Evolutionary conservation across 345 rosid genomes (phyloP), one percentile per base, ranked within the genome.

Genomic region (Dimocarpus longan): DNA sequence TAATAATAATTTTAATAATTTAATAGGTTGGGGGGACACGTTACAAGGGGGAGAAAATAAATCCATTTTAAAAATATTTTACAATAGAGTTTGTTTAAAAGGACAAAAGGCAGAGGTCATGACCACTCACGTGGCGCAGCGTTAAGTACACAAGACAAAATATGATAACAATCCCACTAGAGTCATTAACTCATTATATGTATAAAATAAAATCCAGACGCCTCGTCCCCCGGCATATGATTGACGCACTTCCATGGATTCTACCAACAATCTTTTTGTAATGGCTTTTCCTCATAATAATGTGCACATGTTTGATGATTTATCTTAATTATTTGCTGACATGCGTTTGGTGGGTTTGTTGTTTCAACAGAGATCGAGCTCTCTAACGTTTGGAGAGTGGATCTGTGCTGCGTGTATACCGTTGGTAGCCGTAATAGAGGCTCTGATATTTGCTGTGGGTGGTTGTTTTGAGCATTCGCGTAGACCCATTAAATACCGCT

Each of bases 391-490:
- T 4, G 93, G 94, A 7, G 97, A 95, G 80, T 74, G 86, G 84
- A 81, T 95, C 82, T 93, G 97, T 71, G 80, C 88, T 21, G 91
- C 83, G 42, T 86, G 90, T 79, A 72, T 90, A 32, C 98, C 97
- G 26, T 66, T 92, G 21, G 44, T 87, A 1, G 92, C 88, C 19
- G 32, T 91, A 32, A 18, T 91, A 16, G 95, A 95, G 74, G 66
- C 89, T 40, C 24, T 92, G 26, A 43, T 89, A 12, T 70, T 75
- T 22, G 57, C 88, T 2, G 71, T 89, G n/a, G 77, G 80, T 6
- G 81, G 78, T 62, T 93, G 97, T 82, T 90, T 91, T 79, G 89
- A 79, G 28, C 79, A 0, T 52, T 78, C 75, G 0, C 85, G 69
- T 3, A 73, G 62, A 16, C 46, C 48, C 71, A 80, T 68, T 40